A percentile compares a stretch with the other conserved stretches of the same genome.
Evolutionary conservation across 2,329 filamentous ascomycete genomes (phyloP).

Genomic region (Pseudogymnoascus sp.): DNA sequence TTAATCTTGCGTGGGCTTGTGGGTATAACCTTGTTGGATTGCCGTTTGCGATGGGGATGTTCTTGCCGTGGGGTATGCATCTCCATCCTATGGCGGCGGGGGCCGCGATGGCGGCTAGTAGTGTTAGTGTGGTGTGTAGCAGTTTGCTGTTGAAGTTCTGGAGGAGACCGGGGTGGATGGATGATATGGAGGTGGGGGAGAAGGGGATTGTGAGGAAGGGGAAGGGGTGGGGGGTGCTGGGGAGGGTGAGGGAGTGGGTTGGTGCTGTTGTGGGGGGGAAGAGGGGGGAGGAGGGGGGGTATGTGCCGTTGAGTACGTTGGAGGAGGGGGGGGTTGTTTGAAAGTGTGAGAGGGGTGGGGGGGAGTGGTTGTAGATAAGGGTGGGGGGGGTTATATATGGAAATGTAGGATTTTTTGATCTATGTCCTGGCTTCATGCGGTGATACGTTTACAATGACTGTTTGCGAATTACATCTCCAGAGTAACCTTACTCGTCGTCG

Average conservation of each 20-base stretch:
- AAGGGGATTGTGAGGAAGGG: constrained; percentile 34
- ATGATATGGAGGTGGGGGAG: constrained; percentile 57
- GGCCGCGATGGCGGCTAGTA: constrained; percentile 85
- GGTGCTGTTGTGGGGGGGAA: constrained; percentile 29
- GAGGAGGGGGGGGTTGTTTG: constrained; percentile 15
- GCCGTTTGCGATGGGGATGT: constrained; percentile 94
- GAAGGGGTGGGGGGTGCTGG: constrained; percentile 31
- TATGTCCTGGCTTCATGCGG: too few species aligned
- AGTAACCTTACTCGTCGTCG: too few species aligned
- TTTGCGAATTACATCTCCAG: too few species aligned
- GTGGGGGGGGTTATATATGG: neutral
- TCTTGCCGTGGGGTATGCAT: constrained; percentile 79
- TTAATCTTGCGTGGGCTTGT: constrained; percentile 89
- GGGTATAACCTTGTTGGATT: constrained; percentile 86
- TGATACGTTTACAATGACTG: too few species aligned
- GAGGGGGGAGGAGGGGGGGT: constrained; percentile 39
- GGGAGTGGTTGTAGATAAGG: neutral
- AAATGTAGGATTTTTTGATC: neutral
- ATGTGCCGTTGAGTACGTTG: constrained; percentile 44
- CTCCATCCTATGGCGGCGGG: constrained; percentile 92
- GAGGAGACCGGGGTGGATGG: constrained; percentile 80
- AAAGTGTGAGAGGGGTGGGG: neutral
- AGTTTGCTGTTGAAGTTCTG: constrained; percentile 80
- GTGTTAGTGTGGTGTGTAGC: constrained; percentile 80
- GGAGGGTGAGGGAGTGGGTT: constrained; percentile 35